These are phyloP conservation scores for Dionaea muscipula DNA, from an alignment of 179 eudicot species.

Conservation along the genomic window DNA sequence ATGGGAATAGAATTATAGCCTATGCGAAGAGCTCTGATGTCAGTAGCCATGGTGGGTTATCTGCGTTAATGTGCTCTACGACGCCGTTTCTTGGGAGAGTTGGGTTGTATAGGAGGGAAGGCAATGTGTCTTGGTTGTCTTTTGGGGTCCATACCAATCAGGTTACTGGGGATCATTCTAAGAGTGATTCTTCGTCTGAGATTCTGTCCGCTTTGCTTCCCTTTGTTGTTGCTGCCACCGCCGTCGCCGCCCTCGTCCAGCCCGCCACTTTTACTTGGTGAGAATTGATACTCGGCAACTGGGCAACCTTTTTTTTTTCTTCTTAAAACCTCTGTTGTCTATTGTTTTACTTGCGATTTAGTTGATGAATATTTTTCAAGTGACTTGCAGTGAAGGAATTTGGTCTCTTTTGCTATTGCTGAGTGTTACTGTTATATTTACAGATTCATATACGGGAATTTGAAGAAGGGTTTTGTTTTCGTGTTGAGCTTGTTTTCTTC, in stretches of 20 bases:
- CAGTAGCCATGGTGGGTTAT: conserved; percentile 14
- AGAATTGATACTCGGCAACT: background rate
- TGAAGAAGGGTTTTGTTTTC: too few species aligned
- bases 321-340: too few species aligned
- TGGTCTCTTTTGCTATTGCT: too few species aligned
- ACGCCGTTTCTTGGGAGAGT: conserved; percentile 59
- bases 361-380: too few species aligned
- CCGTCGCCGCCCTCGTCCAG: conserved; percentile 63
- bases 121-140: conserved; percentile 50
- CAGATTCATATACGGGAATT: too few species aligned
- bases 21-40: background rate
- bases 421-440: too few species aligned
- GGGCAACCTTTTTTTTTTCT: background rate
- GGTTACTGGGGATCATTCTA: conserved; percentile 15
- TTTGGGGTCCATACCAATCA: conserved; percentile 33
- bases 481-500: too few species aligned
- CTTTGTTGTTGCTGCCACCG: conserved; percentile 76
- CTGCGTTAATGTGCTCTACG: conserved; percentile 27
- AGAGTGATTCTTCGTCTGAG: conserved; percentile 39
- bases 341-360: too few species aligned
- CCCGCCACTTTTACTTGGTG: conserved; percentile 89
- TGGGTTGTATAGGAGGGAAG: conserved; percentile 61
- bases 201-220: conserved; percentile 76
- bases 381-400: too few species aligned
- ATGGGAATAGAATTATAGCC: background rate